Evolutionary conservation across 2,329 filamentous ascomycete species (phyloP).

Genomic region (Knufia fluminis): DNA sequence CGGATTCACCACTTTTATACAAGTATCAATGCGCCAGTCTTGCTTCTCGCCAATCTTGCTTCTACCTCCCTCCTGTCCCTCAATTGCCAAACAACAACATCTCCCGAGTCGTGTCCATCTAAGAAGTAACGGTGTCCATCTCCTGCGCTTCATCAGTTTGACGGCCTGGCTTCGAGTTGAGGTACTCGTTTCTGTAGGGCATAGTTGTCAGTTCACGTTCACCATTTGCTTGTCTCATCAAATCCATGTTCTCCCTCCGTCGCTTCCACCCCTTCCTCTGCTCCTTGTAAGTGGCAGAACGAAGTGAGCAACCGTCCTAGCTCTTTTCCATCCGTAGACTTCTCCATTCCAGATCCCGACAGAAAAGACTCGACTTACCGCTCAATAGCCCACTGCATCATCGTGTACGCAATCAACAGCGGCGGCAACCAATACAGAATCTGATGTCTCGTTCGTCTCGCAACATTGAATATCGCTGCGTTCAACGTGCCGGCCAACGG

Average conservation of each 20-base stretch:
- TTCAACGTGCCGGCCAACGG: conserved; percentile 68
- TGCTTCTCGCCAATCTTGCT: background rate
- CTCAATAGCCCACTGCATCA: conserved; percentile 85
- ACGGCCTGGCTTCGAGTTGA: conserved; percentile 41
- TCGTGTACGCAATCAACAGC: conserved; percentile 65
- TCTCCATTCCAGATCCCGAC: too few relatives aligned
- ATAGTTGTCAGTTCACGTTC: conserved; percentile 3
- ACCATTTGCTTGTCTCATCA: background rate
- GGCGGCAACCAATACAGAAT: conserved; percentile 82
- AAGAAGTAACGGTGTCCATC: conserved; percentile 4
- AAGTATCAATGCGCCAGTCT: background rate
- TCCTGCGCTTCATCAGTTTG: background rate
- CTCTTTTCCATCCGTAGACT: too few relatives aligned
- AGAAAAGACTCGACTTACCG: too few relatives aligned
- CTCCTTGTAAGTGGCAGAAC: too few relatives aligned
- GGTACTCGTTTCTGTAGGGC: conserved; percentile 37
- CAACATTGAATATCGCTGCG: conserved; percentile 90
- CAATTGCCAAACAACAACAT: background rate
- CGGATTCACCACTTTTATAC: too few relatives aligned
- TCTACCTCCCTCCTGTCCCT: background rate
- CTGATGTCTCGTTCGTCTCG: conserved; percentile 75
- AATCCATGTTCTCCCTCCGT: background rate
- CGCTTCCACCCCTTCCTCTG: background rate
- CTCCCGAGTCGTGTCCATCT: background rate
- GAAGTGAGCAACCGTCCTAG: too few relatives aligned